Base-by-base conservation (phyloP, 148 eudicot genomes). In the Vaccinium macrocarpon region DNA sequence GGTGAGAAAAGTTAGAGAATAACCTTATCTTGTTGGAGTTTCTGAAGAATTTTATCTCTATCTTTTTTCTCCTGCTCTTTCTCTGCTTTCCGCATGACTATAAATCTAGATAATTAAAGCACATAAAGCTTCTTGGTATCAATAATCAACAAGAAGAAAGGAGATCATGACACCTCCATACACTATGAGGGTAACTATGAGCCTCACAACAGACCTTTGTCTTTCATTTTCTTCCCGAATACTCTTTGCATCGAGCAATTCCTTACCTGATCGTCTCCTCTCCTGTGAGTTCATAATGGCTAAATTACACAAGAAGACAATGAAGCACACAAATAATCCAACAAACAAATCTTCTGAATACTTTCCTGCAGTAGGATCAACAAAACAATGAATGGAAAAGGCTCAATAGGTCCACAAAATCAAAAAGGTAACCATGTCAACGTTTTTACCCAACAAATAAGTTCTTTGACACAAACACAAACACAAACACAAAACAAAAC, bases 11-110 rank as follows among this genome's bases (percentile, higher is more conserved):
- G 35, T 25, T 27, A 62, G 72, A 59, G 77, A 83, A 81, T 32
- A 80, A 96, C 98, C 98, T 92, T 94, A 84, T 96, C 98, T 77
- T 92, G 90, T 81, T 90, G 89, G 71, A 94, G 87, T 85, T 93
- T 94, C 84, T 92, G 93, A 80, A 92, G 95, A 84, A 96, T 88
- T 85, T 68, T 90, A 72, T 93, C 93, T 76, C 92, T 89, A 48
- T 93, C 96, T 84, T 86, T 89, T 86, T 83, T 88, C 89, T 90
- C 90, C 84, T 93, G 92, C 76, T 90, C 95, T 89, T 91, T 91
- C 82, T 91, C 98, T 80, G 91, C 92, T 89, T 90, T 86, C 84
- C 86, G 80, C 57, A 85, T 86, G 82, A 92, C 91, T 79, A 89
- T 59, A 83, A 85, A 84, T 80, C 98, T 96, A 68, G 49, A 62